Evolutionary conservation across 1,284 basidiomycete genomes (phyloP), one percentile per base, ranked within the genome.

Genomic region (Ceratobasidium papillatum): DNA sequence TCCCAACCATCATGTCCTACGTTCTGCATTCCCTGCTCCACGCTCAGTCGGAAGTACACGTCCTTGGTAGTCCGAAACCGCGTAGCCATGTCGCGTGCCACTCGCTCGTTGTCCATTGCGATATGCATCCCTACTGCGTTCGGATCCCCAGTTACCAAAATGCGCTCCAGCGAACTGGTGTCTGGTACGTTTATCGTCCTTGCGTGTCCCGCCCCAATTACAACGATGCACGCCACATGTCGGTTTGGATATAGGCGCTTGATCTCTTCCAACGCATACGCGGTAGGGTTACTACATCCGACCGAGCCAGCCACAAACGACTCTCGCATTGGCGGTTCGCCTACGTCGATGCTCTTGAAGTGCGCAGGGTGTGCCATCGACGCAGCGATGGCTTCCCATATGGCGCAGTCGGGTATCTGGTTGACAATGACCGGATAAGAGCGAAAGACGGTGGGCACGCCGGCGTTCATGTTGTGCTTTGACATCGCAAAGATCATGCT

Each of bases 401-500:
- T 64, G 19, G 62, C 3, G 22, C 62, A 64, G 17, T 34, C 30
- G 17, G 45, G 19, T n/a, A 30, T 4, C 8, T 19, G n/a, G 17
- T 43, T 64, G 17, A 25, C 38, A 4, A 8, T 14, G 3, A 19
- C 17, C 12, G 11, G 19, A 27, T 64, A 49, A 19, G 62, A 64
- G 8, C 62, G 62, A 32, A 64, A 64, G 27, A 47, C n/a, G 62
- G 17, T 9, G 22, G 62, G 62, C 3, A n/a, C 14, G 30, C 25
- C 17, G n/a, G 61, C 25, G 27, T 38, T 63, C 41, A 63, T 41
- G 38, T 63, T 38, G 25, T 41, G 41, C 25, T 32, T 19, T 8
- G 59, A 41, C 59, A 63, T 63, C 0, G 61, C 61, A 22, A 41
- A 63, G 4, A 63, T 27, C 41, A 63, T 43, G 3, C 61, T 63